Conservation (phyloP, 2,329 filamentous ascomycete species). For the Hypoxylon sp. region DNA sequence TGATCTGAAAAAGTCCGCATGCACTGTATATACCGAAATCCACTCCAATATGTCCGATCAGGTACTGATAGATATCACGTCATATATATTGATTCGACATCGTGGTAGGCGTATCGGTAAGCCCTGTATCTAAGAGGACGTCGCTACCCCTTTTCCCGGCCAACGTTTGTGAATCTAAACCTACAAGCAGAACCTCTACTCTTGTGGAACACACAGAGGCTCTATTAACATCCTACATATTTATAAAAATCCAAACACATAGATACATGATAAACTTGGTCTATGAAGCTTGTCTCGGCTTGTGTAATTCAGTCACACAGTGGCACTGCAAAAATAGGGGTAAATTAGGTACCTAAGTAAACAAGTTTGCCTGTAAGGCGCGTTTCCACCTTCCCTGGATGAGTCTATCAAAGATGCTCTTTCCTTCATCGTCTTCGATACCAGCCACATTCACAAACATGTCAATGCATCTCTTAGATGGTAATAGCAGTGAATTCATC, state of each 20-base stretch:
- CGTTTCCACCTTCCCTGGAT: neutral
- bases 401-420: neutral
- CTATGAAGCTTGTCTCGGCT: neutral
- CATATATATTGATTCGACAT: neutral
- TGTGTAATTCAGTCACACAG: neutral
- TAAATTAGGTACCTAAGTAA: neutral
- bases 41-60: neutral
- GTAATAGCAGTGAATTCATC: neutral
- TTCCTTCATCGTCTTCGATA: neutral
- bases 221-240: neutral
- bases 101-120: neutral
- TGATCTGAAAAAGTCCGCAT: neutral
- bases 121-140: neutral
- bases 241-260: neutral
- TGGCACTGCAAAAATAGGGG: neutral
- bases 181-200: neutral
- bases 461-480: neutral
- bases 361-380: neutral
- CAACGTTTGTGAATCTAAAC: neutral
- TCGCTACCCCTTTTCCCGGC: neutral
- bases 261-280: neutral
- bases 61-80: neutral
- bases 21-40: conserved; percentile 2
- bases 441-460: neutral
- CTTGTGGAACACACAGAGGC: too few relatives aligned